A percentile compares a stretch with the other conserved stretches of the same genome.
Conservation (phyloP, 129 eudicot genomes). For the Helichrysum umbraculigerum region DNA sequence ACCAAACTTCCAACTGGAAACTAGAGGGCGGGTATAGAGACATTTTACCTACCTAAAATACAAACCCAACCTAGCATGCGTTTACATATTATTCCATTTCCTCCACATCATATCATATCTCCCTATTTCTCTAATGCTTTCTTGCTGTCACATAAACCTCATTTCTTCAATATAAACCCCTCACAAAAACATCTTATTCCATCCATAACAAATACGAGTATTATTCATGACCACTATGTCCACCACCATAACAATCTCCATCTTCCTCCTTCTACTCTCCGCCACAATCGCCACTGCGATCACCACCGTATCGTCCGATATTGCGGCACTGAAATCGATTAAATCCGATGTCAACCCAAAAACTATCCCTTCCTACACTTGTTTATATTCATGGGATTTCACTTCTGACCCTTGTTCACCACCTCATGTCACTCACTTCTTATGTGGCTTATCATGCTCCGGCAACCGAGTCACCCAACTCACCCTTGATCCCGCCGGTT, state of each 20-base stretch:
- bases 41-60: conserved; percentile 26
- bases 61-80: conserved; percentile 22
- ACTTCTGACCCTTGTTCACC: conserved; percentile 59
- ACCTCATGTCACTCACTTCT: conserved; percentile 64
- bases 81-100: conserved; percentile 20
- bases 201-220: neutral
- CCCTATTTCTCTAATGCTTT: conserved; percentile 32
- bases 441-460: conserved; percentile 64
- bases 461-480: conserved; percentile 66
- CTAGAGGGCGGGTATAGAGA: conserved; percentile 31
- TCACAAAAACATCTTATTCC: neutral
- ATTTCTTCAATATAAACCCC: conserved; percentile 8
- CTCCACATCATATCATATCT: conserved; percentile 8
- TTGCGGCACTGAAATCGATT: conserved; percentile 55
- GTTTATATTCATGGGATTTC: conserved; percentile 70
- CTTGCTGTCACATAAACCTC: conserved; percentile 43
- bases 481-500: conserved; percentile 85
- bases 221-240: conserved; percentile 19
- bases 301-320: conserved; percentile 42
- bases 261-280: neutral
- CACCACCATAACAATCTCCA: conserved; percentile 19
- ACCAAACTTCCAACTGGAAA: conserved; percentile 41
- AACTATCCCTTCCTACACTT: conserved; percentile 59
- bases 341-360: conserved; percentile 55
- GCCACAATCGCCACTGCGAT: conserved; percentile 19